Evolutionary conservation across 2,329 filamentous ascomycete genomes (phyloP), one percentile per base, ranked within the genome.

Genomic region (Fusarium liriodendri): DNA sequence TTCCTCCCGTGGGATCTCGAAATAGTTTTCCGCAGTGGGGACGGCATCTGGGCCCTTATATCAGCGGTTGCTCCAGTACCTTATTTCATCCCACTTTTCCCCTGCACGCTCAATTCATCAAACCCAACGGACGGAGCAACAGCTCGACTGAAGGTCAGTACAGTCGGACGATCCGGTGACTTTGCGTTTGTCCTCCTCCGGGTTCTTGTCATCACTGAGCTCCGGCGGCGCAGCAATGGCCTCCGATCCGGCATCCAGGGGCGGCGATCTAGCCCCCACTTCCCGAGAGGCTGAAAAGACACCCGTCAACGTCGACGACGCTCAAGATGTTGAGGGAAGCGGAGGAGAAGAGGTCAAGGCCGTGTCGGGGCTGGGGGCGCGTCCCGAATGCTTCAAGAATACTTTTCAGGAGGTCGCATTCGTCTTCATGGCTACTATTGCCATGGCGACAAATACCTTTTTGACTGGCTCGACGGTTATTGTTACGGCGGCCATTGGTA

Each of bases 351-450:
- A 64, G 61, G 66, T 68, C 55, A 67, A 45, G 40, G 54, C 59
- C n/a, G 25, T 29, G 32, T 75, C 61, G 76, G 47, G 37, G 29
- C 22, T 82, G 52, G 82, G 82, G 18, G 73, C 74, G 38, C 84
- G 90, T 10, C 90, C 90, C 33, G 85, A 81, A 75, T 91, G 89
- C 81, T 93, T 94, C 84, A 86, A 81, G 47, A 91, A 85, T 47
- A 91, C 90, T 0, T 64, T 89, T 2, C 89, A 92, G 76, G 91
- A 93, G 83, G 85, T 89, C 40, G 82, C 91, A 3, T 93, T 93
- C 76, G 89, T 93, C 18, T 79, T 91, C 20, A 91, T 90, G 42
- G 89, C 90, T 11, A 93, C 91, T 2, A 89, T 93, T 83, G 90
- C 91, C 2, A 91, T 92, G 52, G 90, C 89, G 5, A 90, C 91